Conservation (phyloP, 306 rosid genomes). For the Mucuna pruriens region DNA sequence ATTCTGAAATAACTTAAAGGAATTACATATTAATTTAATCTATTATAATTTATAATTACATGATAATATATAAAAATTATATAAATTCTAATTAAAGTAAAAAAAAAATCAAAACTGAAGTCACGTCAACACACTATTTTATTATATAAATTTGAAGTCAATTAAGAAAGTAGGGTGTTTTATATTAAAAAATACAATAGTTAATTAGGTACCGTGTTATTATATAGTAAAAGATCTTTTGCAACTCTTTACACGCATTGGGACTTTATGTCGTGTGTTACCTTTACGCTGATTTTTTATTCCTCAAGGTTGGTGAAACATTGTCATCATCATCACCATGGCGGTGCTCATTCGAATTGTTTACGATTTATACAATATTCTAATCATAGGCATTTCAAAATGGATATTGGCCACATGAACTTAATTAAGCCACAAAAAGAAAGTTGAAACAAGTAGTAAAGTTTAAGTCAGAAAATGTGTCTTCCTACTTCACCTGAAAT, state of each 20-base stretch:
- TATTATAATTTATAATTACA: no score
- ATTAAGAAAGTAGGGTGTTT: neutral
- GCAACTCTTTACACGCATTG: neutral
- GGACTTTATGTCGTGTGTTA: slow-evolving; percentile 26
- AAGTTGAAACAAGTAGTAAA: slow-evolving; percentile 29
- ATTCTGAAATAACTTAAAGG: no score
- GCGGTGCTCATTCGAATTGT: slow-evolving; percentile 39
- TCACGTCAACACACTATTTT: slow-evolving; percentile 21
- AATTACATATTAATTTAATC: no score
- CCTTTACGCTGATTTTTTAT: slow-evolving; percentile 15
- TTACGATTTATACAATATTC: slow-evolving; percentile 25
- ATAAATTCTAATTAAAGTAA: neutral
- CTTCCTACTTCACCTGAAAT: slow-evolving; percentile 62
- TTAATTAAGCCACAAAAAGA: neutral
- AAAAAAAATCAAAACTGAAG: neutral
- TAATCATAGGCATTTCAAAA: neutral
- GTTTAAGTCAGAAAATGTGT: slow-evolving; percentile 32
- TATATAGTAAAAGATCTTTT: neutral
- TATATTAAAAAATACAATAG: slow-evolving; percentile 17
- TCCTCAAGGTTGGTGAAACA: slow-evolving; percentile 39
- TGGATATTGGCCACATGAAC: slow-evolving; percentile 24
- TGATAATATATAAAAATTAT: no score
- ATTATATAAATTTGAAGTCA: neutral
- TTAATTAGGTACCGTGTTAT: neutral
- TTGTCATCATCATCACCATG: slow-evolving; percentile 34